phyloP scores from a whole-genome alignment of 1,284 basidiomycete genomes.

The Schizopora paradoxa region DNA sequence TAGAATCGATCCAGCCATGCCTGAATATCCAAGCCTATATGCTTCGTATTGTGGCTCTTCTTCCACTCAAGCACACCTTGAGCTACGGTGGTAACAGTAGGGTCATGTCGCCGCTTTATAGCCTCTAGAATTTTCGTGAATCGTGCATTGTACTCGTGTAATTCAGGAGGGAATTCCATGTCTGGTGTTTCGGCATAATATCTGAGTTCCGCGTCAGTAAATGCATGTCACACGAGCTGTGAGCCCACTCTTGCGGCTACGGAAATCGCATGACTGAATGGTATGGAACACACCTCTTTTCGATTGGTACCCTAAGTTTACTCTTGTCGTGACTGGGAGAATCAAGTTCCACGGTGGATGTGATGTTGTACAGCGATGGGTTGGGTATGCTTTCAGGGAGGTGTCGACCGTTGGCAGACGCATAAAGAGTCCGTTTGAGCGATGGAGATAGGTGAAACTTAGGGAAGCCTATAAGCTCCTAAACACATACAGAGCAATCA shows the following conservation, averaged over 20 bases:
- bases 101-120: constrained; percentile 95
- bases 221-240: constrained; percentile 17
- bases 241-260: no score
- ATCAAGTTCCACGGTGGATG: no score
- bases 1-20: constrained; percentile 97
- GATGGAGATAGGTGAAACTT: constrained; percentile 63
- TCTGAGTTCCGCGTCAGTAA: constrained; percentile 14
- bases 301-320: constrained; percentile 70
- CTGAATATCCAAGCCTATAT: constrained; percentile 87
- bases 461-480: constrained; percentile 89
- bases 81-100: constrained; percentile 94
- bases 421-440: constrained; percentile 64
- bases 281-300: constrained; percentile 48
- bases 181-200: constrained; percentile 72
- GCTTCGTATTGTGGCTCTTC: constrained; percentile 39
- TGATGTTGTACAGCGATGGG: no score
- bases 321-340: constrained; percentile 38
- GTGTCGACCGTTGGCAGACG: constrained; percentile 33
- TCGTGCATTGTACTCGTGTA: constrained; percentile 88
- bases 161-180: constrained; percentile 85
- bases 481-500: neutral
- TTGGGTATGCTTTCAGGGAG: constrained; percentile 71
- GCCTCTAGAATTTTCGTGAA: constrained; percentile 87
- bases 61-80: constrained; percentile 87
- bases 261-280: no score